Evolutionary conservation across 129 eudicot genomes (phyloP), one percentile per base, ranked within the genome.

Genomic region (Lactuca saligna): DNA sequence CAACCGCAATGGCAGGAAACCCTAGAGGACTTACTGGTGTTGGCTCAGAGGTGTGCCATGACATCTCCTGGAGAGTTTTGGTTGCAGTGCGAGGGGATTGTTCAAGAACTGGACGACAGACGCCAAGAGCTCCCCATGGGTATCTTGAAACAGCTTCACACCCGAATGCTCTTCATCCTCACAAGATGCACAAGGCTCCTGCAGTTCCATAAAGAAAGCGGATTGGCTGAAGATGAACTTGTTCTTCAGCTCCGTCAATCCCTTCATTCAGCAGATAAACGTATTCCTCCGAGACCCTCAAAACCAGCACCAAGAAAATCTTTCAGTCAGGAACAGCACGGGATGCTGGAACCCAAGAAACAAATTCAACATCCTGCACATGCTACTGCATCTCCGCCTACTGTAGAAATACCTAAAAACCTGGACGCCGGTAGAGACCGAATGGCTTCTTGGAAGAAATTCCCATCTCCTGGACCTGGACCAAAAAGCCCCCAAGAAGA

Each of bases 1-100:
- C 89, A 89, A 70, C 96, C 96, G n/a, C 95, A 89, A 51, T 89
- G 92, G 98, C 96, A 93, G 77, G 98, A 93, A 73, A 93, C 87
- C 75, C 75, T 93, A 33, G 98, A 93, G 80, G 98, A 93, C 70
- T 78, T 93, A 55, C 84, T 93, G 32, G 86, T 93, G 16, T 80
- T 93, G 75, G 89, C 98, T 50, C 86, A 92, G 63, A 89, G 91
- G 53, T 93, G 98, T 81, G 96, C 96, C 2, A 89, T 93, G 96
- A 86, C 86, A 37, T 77, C 96, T 34, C 86, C 98, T 14, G 91
- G 94, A 69, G 98, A 93, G 70, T 93, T 93, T 83, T 93, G 98
- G 98, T 82, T 93, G 69, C 98, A 89, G 60, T 93, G 98, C 89
- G 98, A 93, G 67, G 86, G 96, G 76, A 93, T 93, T 61, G 98